Conservation (phyloP, 306 rosid species). For the Quercus rubra region DNA sequence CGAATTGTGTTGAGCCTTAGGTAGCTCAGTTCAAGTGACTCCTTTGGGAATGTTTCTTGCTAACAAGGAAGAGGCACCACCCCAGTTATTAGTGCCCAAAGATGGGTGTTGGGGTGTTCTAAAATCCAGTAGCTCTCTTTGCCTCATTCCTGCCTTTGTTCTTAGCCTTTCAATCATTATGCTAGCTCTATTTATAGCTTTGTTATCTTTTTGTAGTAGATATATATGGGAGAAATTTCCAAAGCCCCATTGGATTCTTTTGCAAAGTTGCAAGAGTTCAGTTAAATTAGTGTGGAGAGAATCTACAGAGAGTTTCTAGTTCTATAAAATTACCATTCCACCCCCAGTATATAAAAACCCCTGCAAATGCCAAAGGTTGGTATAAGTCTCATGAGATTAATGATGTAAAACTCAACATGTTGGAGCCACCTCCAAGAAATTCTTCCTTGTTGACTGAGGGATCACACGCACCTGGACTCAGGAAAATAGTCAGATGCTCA, state of each 20-base stretch:
- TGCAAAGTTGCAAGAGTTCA: slow-evolving; percentile 13
- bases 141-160: slow-evolving; percentile 22
- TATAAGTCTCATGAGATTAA: too few species aligned
- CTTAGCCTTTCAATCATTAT: slow-evolving; percentile 1
- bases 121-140: slow-evolving; percentile 36
- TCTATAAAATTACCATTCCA: background rate
- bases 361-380: too few species aligned
- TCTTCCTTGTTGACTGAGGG: too few species aligned
- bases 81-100: slow-evolving; percentile 63
- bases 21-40: slow-evolving; percentile 61
- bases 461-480: too few species aligned
- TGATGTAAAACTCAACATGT: too few species aligned
- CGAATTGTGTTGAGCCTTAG: slow-evolving; percentile 41
- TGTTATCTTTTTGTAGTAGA: slow-evolving; percentile 6
- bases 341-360: background rate
- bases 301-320: background rate
- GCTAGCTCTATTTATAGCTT: background rate
- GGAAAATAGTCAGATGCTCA: too few species aligned
- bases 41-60: slow-evolving; percentile 65
- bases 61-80: slow-evolving; percentile 82
- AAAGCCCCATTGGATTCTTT: slow-evolving; percentile 31
- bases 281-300: background rate
- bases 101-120: slow-evolving; percentile 81
- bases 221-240: slow-evolving; percentile 19
- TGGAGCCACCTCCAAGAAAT: too few species aligned